phyloP scores from a whole-genome alignment of 257 asterid genomes.

The Nicotiana undulata region DNA sequence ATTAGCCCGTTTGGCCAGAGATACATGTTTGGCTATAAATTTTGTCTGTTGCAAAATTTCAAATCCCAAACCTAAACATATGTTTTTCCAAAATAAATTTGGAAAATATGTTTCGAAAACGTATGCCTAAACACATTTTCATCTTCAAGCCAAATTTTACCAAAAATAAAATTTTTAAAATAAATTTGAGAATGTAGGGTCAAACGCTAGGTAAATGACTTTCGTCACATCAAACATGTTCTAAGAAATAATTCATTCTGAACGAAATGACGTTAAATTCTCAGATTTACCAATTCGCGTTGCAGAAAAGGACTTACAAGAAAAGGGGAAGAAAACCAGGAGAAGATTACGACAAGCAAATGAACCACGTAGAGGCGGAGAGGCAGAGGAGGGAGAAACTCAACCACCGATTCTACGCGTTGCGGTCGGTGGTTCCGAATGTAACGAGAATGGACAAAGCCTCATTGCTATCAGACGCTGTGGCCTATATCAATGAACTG shows the following conservation, averaged over 20 bases:
- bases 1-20: too few relatives aligned
- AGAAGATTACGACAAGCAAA: constrained; percentile 22
- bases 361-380: constrained; percentile 81
- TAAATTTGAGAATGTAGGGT: too few relatives aligned
- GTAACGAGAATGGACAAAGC: constrained; percentile 83
- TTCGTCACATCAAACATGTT: too few relatives aligned
- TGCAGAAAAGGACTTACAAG: constrained; percentile 6
- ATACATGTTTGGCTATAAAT: too few relatives aligned
- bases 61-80: too few relatives aligned
- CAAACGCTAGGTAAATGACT: too few relatives aligned
- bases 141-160: too few relatives aligned
- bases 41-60: too few relatives aligned
- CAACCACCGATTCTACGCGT: constrained; percentile 69
- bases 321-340: constrained; percentile 62
- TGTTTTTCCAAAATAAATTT: too few relatives aligned
- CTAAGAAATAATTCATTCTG: constrained; percentile 10
- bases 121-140: too few relatives aligned
- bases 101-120: too few relatives aligned
- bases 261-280: constrained; percentile 1
- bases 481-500: constrained; percentile 58
- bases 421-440: constrained; percentile 74
- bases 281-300: neutral
- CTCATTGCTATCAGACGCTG: constrained; percentile 69
- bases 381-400: constrained; percentile 86
- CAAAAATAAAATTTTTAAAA: too few relatives aligned